Conservation (phyloP, 352 stramenopile species). For the Phytopythium oedochilum region DNA sequence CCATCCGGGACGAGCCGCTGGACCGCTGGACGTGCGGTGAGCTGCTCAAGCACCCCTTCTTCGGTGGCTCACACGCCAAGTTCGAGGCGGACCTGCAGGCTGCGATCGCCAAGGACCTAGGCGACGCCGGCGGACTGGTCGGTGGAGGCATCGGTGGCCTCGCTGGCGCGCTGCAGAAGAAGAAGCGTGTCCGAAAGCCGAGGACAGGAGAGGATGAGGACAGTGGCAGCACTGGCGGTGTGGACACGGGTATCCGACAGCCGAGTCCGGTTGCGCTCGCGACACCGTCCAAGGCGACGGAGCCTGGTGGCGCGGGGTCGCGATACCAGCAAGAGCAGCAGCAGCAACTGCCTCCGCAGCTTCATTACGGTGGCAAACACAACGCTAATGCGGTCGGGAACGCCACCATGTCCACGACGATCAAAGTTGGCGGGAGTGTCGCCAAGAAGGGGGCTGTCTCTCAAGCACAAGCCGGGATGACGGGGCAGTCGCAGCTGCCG, state of each 20-base stretch:
- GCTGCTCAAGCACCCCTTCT: slow-evolving; percentile 70
- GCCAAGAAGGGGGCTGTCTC: neutral
- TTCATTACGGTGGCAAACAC: slow-evolving; percentile 1
- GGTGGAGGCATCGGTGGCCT: neutral
- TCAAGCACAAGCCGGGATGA: neutral
- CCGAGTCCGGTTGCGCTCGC: slow-evolving; percentile 12
- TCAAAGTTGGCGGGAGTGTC: neutral
- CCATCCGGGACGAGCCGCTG: slow-evolving; percentile 71
- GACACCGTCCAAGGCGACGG: neutral
- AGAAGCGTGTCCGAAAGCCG: slow-evolving; percentile 55
- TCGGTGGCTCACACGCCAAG: slow-evolving; percentile 40
- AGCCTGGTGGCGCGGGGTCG: neutral
- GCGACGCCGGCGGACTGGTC: slow-evolving; percentile 37
- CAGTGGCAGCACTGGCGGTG: neutral
- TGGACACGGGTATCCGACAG: neutral
- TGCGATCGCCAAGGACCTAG: slow-evolving; percentile 59
- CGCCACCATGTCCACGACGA: neutral
- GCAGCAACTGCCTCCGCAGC: slow-evolving; percentile 3
- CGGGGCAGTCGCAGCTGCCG: slow-evolving; percentile 6
- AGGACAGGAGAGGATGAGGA: slow-evolving; percentile 8
- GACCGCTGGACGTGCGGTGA: slow-evolving; percentile 79
- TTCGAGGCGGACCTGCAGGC: slow-evolving; percentile 71
- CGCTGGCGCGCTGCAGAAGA: slow-evolving; percentile 26
- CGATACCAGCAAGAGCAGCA: slow-evolving; percentile 1
- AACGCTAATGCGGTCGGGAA: neutral